Base-by-base conservation (phyloP, 441 rosid species). In the Isatis lusitanica region DNA sequence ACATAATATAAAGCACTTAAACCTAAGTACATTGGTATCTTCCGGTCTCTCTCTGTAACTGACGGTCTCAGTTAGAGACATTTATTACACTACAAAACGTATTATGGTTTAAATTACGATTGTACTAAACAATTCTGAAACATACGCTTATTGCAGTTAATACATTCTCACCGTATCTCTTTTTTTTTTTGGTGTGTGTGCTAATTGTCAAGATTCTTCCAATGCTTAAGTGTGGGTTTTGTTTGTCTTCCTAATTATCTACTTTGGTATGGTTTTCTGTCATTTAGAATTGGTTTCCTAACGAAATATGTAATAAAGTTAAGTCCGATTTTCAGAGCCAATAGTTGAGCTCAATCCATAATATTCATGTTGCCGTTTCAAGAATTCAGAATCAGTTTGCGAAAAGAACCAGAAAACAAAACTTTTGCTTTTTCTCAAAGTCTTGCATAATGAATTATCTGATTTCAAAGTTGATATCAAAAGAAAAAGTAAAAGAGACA, bases 41-140 rank as follows among this genome's bases (percentile, higher is more conserved):
- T 24, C 55, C 52, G 24, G 48, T 72, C 58, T 53, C 39, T 62
- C 58, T 64, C 12, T 73, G 70, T 73, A 63, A 63, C 63, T 72
- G 70, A 63, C 4, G 57, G n/a, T 63, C 47, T 72, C 4, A 63
- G 13, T 48, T 33, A 43, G 38, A 43, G 33, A 63, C 53, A 24
- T 39, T 30, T 51, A 42, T 61, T 12, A 61, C 62, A 46, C 50
- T 15, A 50, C 28, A 51, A 70, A 63, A 72, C 63, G 39, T 72
- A 62, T 31, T 52, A 43, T 39, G 46, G 21, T 58, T 58, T 59
- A 2, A 2, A n/a, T 18, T 46, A 21, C 28, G 3, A 24, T 13
- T 43, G 17, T 70, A 38, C n/a, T 35, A 47, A 59, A 61, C 28
- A 60, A 2, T 18, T 59, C 16, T 1, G 53, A 33, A 70, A 68